A percentile compares a stretch with the other conserved stretches of the same genome.
These are phyloP conservation scores for Thraustochytrium sp. DNA, from an alignment of 352 stramenopile species.

Conservation along the genomic window DNA sequence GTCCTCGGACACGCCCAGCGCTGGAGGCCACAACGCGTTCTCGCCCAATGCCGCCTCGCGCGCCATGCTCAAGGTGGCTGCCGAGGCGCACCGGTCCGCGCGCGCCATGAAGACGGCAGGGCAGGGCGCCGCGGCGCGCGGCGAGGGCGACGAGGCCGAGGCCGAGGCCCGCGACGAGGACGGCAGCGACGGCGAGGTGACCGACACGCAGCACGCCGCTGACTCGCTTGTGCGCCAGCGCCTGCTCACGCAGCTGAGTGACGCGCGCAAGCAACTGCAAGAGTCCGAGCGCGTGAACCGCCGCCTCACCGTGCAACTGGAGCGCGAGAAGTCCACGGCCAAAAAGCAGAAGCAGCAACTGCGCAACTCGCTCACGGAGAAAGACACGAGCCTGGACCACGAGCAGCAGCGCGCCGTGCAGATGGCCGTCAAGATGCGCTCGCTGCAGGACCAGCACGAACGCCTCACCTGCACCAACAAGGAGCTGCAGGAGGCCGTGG, in stretches of 20 bases:
- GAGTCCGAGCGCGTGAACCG: not conserved
- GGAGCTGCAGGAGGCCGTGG: constrained; percentile 12
- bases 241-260: not conserved
- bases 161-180: not conserved
- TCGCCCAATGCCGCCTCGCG: not conserved
- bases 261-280: not conserved
- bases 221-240: not conserved
- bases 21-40: not conserved
- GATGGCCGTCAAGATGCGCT: not conserved
- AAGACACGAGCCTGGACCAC: not conserved
- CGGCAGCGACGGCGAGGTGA: not conserved
- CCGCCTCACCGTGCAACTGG: not conserved
- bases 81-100: not conserved
- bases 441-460: not conserved
- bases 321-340: not conserved
- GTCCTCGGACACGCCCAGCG: too few species aligned
- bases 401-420: not conserved
- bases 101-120: not conserved
- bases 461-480: not conserved
- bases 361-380: constrained; percentile 11
- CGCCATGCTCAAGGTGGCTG: not conserved
- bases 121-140: too few species aligned
- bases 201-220: not conserved
- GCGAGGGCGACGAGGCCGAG: too few species aligned
- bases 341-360: constrained; percentile 4